Conservation (phyloP, 116 monocot genomes). For the Papilionanthe hybrid region DNA sequence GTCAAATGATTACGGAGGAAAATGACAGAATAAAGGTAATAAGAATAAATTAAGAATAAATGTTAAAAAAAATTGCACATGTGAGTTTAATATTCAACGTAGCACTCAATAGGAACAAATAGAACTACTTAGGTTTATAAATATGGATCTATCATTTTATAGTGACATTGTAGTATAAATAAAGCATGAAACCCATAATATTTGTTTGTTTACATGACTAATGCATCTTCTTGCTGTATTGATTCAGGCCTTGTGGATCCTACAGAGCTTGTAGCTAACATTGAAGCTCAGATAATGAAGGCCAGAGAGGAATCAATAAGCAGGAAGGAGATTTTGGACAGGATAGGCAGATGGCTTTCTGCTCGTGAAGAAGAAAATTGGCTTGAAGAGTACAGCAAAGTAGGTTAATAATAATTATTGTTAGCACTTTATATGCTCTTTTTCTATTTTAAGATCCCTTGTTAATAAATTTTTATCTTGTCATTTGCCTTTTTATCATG, state of each 20-base stretch:
- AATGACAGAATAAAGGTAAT: too few species aligned
- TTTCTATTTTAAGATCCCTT: neutral
- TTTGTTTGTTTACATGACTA: neutral
- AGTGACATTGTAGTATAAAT: neutral
- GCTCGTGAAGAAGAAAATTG: conserved; percentile 54
- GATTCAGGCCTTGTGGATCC: conserved; percentile 41
- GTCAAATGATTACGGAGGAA: too few species aligned
- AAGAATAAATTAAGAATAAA: too few species aligned
- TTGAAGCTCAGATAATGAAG: conserved; percentile 38
- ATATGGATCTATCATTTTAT: neutral
- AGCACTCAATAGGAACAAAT: too few species aligned
- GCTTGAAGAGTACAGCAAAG: conserved; percentile 53
- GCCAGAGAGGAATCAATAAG: conserved; percentile 35
- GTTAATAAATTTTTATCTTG: neutral
- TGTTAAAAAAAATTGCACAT: too few species aligned
- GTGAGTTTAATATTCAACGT: too few species aligned
- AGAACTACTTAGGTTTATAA: neutral
- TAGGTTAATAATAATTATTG: conserved; percentile 5
- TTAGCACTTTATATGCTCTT: too few species aligned
- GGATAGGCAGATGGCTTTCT: conserved; percentile 41
- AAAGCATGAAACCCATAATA: neutral
- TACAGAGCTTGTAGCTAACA: conserved; percentile 37
- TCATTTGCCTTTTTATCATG: neutral
- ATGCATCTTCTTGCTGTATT: neutral
- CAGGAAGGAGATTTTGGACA: conserved; percentile 52